A percentile compares a stretch with the other conserved stretches of the same genome.
Conservation (phyloP, 192 early-diverging fungal genomes). For the Hyaloraphidium curvatum region DNA sequence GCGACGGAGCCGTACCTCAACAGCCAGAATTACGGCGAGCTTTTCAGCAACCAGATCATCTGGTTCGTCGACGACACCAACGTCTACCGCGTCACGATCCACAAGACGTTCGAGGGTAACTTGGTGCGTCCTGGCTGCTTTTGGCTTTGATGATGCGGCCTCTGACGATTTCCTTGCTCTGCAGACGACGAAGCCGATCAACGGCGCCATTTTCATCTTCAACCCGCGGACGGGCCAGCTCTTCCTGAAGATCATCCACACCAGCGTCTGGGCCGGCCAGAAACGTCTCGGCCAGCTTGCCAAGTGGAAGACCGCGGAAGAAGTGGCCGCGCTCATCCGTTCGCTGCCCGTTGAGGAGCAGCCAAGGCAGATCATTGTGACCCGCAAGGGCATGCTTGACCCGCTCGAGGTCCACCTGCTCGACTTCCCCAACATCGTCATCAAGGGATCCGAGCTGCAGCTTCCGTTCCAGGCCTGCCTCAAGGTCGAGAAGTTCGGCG, state of each 20-base stretch:
- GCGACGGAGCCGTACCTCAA: conserved; percentile 95
- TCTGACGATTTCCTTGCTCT: background rate
- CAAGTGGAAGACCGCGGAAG: conserved; percentile 99
- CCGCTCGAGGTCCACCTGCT: conserved; percentile 87
- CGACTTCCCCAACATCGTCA: conserved; percentile 98
- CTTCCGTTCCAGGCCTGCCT: conserved; percentile 94
- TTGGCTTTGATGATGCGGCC: background rate
- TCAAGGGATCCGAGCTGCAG: conserved; percentile 93
- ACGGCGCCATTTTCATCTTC: conserved; percentile 97
- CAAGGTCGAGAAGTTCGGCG: conserved; percentile 97
- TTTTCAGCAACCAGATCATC: conserved; percentile 95
- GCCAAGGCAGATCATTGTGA: conserved; percentile 98
- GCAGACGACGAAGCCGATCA: conserved; percentile 88
- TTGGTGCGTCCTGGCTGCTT: conserved; percentile 25
- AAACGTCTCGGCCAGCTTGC: conserved; percentile 98
- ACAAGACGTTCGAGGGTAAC: conserved; percentile 99
- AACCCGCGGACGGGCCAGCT: conserved; percentile 97
- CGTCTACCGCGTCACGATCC: conserved; percentile 97
- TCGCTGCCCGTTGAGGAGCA: conserved; percentile 98
- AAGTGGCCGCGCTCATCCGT: conserved; percentile 96
- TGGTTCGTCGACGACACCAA: conserved; percentile 99
- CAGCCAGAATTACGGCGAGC: conserved; percentile 62
- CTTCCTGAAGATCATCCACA: conserved; percentile 99
- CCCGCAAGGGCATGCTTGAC: conserved; percentile 98
- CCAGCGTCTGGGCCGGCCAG: conserved; percentile 96